Evolutionary conservation across 2,329 filamentous ascomycete species (phyloP), one percentile per base, ranked within the genome.

Genomic region (Lasiodiplodia sp.): DNA sequence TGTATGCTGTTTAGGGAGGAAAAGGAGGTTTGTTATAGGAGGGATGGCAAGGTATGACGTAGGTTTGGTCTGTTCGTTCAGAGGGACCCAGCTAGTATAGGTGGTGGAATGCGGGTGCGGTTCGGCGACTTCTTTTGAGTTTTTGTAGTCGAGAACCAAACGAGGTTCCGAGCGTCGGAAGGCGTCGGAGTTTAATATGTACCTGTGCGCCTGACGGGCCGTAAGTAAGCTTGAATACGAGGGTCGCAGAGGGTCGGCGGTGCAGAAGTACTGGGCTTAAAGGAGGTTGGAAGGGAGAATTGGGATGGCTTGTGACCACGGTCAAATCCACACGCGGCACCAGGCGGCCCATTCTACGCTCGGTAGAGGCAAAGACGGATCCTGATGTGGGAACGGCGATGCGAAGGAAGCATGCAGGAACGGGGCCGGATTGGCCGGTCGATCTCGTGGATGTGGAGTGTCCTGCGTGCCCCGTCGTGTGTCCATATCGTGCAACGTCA

Each of bases 261-360:
- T 44, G 44, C 44, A 47, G 18, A n/a, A 21, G 44, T 18, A 21
- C 12, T 47, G 44, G 28, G 28, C n/a, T 11, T 23, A 52, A 52
- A 47, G 60, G 60, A 64, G 60, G 60, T 18, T 64, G 60, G 60
- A 28, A 25, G 31, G 55, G 16, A 21, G 16, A 38, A 37, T 52
- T 52, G 44, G 44, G 60, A 37, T 64, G 60, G 60, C 60, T 64
- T 64, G 47, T 52, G 60, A 64, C 51, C 60, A 64, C 44, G 44
- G 16, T 44, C 6, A n/a, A 18, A 44, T 28, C 58, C 40, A 51
- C 58, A 63, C 44, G 18, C 38, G 18, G 21, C 57, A 38, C 18
- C 23, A 2, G 6, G 57, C 40, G 60, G 60, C 44, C 60, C 60
- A 52, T 52, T 18, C 60, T 44, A 18, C 57, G 44, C 44, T 47